phyloP scores from a whole-genome alignment of 306 rosid species.

The Mimosa pudica region DNA sequence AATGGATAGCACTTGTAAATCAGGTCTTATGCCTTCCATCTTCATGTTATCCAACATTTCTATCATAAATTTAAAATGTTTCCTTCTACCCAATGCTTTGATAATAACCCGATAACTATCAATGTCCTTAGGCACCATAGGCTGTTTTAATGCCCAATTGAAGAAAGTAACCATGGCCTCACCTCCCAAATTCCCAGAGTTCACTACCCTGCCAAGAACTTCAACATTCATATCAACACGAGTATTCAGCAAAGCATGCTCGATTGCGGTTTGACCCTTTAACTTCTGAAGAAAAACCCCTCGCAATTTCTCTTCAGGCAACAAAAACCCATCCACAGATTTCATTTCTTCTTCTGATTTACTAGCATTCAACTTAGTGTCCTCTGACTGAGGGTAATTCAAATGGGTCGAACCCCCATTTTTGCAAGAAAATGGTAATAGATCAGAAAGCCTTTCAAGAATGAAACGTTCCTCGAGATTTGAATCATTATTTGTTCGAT shows the following conservation, averaged over 20 bases:
- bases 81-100: conserved; percentile 83
- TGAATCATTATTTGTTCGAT: background rate
- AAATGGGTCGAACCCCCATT: background rate
- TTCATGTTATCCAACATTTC: conserved; percentile 53
- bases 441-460: conserved; percentile 55
- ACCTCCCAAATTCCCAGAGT: conserved; percentile 66
- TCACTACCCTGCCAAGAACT: conserved; percentile 52
- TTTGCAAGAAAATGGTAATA: conserved; percentile 40
- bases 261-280: conserved; percentile 65
- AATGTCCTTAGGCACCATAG: conserved; percentile 48
- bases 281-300: conserved; percentile 84
- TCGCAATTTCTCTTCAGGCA: conserved; percentile 70
- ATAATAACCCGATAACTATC: conserved; percentile 52
- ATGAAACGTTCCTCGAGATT: conserved; percentile 48
- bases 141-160: conserved; percentile 75
- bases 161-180: conserved; percentile 73
- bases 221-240: conserved; percentile 53
- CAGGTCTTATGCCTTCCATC: conserved; percentile 41
- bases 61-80: conserved; percentile 53
- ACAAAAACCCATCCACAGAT: conserved; percentile 60
- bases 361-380: conserved; percentile 2
- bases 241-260: conserved; percentile 54
- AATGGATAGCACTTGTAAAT: conserved; percentile 54
- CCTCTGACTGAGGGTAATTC: background rate
- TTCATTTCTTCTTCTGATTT: conserved; percentile 22